These are phyloP conservation scores for Ascochyta lentis DNA, from an alignment of 2,329 filamentous ascomycete genomes.

Conservation along the genomic window DNA sequence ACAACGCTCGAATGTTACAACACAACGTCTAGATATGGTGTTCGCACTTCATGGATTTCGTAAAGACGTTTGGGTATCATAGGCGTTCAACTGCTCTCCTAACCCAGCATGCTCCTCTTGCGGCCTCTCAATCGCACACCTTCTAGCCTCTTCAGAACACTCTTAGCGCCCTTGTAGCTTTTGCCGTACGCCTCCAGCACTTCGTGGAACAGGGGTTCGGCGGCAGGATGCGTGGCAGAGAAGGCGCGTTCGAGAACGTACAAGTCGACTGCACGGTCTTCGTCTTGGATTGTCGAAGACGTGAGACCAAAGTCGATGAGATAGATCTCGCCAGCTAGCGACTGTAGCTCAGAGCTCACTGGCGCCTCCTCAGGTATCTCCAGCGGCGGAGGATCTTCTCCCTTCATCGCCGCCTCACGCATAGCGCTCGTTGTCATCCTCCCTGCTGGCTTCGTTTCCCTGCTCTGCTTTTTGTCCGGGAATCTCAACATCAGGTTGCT, in stretches of 20 bases:
- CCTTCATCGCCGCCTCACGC: constrained; percentile 33
- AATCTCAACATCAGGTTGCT: constrained; percentile 86
- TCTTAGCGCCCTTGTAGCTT: constrained; percentile 75
- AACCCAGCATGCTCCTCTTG: constrained; percentile 97
- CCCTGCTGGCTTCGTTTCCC: constrained; percentile 8
- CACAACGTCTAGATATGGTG: not conserved
- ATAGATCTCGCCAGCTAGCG: constrained; percentile 71
- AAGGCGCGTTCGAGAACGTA: constrained; percentile 96
- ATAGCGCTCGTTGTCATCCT: constrained; percentile 29
- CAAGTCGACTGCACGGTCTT: constrained; percentile 93
- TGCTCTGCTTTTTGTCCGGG: not conserved
- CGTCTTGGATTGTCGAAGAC: constrained; percentile 79
- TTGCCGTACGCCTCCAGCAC: constrained; percentile 76
- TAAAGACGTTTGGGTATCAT: constrained; percentile 5
- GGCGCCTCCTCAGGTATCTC: constrained; percentile 1
- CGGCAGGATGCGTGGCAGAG: constrained; percentile 88
- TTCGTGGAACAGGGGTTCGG: constrained; percentile 76
- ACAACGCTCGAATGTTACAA: not conserved
- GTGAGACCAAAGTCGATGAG: constrained; percentile 96
- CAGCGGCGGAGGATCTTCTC: constrained; percentile 17
- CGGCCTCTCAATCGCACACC: constrained; percentile 92
- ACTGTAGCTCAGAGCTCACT: constrained; percentile 6
- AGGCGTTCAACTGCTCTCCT: constrained; percentile 5
- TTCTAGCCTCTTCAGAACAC: constrained; percentile 81
- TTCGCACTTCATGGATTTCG: not conserved